Evolutionary conservation across 192 early-diverging fungal genomes (phyloP), one percentile per base, ranked within the genome.

Genomic region (Radiomyces spectabilis): DNA sequence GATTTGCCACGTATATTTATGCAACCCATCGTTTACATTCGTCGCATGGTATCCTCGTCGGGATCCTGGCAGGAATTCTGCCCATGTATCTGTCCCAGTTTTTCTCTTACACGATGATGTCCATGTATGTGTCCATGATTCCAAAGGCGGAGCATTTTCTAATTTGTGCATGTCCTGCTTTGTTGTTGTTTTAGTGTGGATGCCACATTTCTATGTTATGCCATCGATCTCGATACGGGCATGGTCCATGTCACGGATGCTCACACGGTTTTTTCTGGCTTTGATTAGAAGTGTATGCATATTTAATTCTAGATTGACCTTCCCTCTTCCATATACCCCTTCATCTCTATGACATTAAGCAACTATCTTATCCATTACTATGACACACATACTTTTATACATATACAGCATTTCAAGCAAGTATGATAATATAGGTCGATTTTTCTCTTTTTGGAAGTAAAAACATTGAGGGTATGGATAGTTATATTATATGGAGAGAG

Each of bases 171-270:
- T 21, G 21, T 56, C 4, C 9, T 18, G 16, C 19, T 10, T 35
- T 60, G n/a, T 51, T 7, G 15, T 31, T 21, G 9, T 42, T 48
- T 2, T 67, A 91, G 86, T 21, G 69, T 89, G 13, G 86, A 91
- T 63, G 81, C 88, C 0, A 80, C 78, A 1, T 89, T 89, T 59
- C 57, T 91, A n/a, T 87, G 86, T 56, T 91, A 87, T 61, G 74
- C 86, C 15, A 73, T 91, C 37, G 88, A 91, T 64, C 55, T 91
- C n/a, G 86, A 91, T 53, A 68, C 63, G 5, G 81, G 78, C 41
- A 75, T 55, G 3, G 72, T 72, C 13, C 68, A 77, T 57, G 66
- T 56, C 19, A 65, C 76, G 32, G 58, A 56, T 26, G 81, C 74
- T 24, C 81, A 83, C 41, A 59, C 61, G 27, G 77, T 71, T 13